Evolutionary conservation across 176 grass and related monocot species (phyloP).

Genomic region (Bothriochloa decipiens): DNA sequence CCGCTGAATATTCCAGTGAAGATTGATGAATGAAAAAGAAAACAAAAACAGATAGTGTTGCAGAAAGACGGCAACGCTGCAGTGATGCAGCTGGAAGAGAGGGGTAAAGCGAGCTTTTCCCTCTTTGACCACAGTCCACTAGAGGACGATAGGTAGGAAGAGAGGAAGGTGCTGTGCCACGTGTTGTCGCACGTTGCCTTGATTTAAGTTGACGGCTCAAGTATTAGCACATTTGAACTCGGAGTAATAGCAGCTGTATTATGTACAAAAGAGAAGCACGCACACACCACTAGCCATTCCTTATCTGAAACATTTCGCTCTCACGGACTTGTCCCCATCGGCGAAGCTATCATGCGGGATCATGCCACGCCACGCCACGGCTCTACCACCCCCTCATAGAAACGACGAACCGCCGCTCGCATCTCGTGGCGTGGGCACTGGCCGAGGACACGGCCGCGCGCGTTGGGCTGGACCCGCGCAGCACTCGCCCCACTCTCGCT

Average conservation of each 20-base stretch:
- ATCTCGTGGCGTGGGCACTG: no score
- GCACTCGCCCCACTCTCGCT: background rate
- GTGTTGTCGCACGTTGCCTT: no score
- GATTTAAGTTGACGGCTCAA: background rate
- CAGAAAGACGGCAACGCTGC: background rate
- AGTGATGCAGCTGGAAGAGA: background rate
- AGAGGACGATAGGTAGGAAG: no score
- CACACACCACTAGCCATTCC: constrained; percentile 21
- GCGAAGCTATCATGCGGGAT: constrained; percentile 21
- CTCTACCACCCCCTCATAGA: no score
- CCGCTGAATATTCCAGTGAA: background rate
- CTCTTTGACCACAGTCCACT: no score
- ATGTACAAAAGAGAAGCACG: background rate
- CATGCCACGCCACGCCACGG: no score
- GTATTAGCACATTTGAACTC: background rate
- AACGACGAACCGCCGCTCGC: no score
- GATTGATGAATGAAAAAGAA: background rate
- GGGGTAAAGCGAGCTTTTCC: no score
- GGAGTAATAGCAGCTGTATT: background rate
- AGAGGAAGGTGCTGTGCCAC: no score
- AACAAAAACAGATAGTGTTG: no score
- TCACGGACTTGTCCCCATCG: constrained; percentile 36
- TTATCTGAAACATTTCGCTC: constrained; percentile 25
- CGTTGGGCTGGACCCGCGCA: background rate
- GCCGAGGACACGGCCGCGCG: no score